Conservation (phyloP, 768 basidiomycete species). For the Cantharellus cinnabarinus region DNA sequence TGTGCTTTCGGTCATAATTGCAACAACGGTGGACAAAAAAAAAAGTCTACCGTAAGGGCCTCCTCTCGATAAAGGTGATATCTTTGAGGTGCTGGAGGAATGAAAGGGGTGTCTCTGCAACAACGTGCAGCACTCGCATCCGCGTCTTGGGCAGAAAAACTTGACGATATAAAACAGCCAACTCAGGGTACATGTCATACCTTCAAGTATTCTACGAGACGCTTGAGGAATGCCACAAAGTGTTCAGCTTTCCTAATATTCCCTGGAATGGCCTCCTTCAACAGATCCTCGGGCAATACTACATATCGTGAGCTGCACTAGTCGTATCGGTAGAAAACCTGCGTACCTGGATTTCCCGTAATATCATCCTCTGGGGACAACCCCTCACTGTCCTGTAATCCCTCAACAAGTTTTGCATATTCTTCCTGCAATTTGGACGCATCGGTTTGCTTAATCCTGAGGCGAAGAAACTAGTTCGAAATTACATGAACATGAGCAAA, state of each 20-base stretch:
- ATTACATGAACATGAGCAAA: neutral
- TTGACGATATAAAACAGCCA: neutral
- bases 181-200: constrained; percentile 20
- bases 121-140: constrained; percentile 98
- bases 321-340: neutral
- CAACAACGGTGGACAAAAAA: neutral
- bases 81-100: constrained; percentile 97
- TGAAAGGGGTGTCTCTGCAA: constrained; percentile 91
- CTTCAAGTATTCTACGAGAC: constrained; percentile 97
- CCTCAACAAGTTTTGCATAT: constrained; percentile 87
- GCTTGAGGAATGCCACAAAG: constrained; percentile 93
- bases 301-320: constrained; percentile 1
- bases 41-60: constrained; percentile 57
- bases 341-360: constrained; percentile 70
- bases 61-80: constrained; percentile 90
- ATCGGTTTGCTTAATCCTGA: constrained; percentile 82
- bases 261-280: constrained; percentile 90
- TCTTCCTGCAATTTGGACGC: constrained; percentile 90
- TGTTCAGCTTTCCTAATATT: constrained; percentile 98
- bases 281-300: constrained; percentile 86
- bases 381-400: constrained; percentile 43
- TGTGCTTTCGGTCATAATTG: neutral
- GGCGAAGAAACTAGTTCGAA: neutral
- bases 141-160: constrained; percentile 40
- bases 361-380: constrained; percentile 50